Base-by-base conservation (phyloP, 441 rosid genomes). In the Populus hybrid region DNA sequence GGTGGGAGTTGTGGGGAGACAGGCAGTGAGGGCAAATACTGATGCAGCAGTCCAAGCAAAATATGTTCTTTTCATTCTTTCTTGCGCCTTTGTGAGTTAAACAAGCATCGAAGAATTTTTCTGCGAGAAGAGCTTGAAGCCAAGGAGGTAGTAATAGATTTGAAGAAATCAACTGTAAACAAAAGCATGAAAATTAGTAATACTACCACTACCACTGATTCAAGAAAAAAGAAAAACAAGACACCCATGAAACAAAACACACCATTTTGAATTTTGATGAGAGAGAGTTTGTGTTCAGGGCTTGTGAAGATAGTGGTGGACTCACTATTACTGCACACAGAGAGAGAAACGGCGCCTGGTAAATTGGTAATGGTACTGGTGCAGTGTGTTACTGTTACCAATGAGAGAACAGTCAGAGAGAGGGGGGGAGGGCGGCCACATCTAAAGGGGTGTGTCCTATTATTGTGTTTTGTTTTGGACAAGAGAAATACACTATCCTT, bases 101-200 rank as follows among this genome's bases (percentile, higher is more conserved):
- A 73, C 98, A 93, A n/a, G 95, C 94, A 82, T 90, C 89, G 90
- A 92, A 95, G 89, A 95, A 95, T 80, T 93, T 95, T 64, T 95
- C 99, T 0, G 86, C 77, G 35, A 93, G 78, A 70, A 95, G 85
- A 63, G 88, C 89, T 78, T 88, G 88, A 79, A 93, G 91, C 99
- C 98, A 95, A 46, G 80, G 82, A 69, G 99, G 99, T 0, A 81
- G 78, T 46, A 46, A 14, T 10, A 76, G 73, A 64, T 83, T 81
- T 1, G 85, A 81, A 74, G 86, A 76, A 76, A 77, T 81, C 89
- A 84, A 70, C 92, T 89, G 80, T 34, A 28, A 5, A 38, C 2
- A 67, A n/a, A 11, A 42, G 18, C 20, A 14, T 21, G 28, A 64
- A 26, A 21, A 61, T 10, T 7, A 70, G 75, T 38, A 28, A 57